Percentiles rank a stretch among this genome's conserved stretches.
Conservation (phyloP, 768 basidiomycete species). For the Lentinula detonsa region DNA sequence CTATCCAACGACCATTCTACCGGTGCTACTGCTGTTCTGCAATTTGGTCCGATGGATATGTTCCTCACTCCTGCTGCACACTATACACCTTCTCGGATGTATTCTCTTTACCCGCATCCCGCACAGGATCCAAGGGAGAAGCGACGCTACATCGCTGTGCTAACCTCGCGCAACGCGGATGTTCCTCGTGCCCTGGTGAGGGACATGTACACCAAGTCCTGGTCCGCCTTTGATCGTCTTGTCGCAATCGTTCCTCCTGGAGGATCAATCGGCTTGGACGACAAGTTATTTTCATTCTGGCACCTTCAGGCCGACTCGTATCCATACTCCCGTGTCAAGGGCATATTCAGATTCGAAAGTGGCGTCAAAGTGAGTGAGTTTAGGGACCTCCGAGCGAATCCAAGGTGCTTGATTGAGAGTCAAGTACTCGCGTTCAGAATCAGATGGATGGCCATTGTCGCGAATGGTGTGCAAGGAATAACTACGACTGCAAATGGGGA, state of each 20-base stretch:
- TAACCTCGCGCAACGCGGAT: slow-evolving; percentile 62
- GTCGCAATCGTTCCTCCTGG: slow-evolving; percentile 89
- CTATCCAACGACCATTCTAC: slow-evolving; percentile 38
- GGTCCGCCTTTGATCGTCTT: slow-evolving; percentile 87
- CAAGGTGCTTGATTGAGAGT: slow-evolving; percentile 78
- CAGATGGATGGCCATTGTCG: slow-evolving; percentile 70
- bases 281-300: slow-evolving; percentile 91
- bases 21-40: slow-evolving; percentile 63
- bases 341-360: slow-evolving; percentile 83
- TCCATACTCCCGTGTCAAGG: slow-evolving; percentile 75
- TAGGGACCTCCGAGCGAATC: slow-evolving; percentile 83
- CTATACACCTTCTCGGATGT: slow-evolving; percentile 69
- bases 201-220: slow-evolving; percentile 90
- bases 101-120: slow-evolving; percentile 74
- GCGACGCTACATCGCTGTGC: slow-evolving; percentile 57
- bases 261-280: slow-evolving; percentile 86
- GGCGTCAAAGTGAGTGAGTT: slow-evolving; percentile 87
- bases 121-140: slow-evolving; percentile 73
- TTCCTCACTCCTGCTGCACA: slow-evolving; percentile 71
- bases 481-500: slow-evolving; percentile 6
- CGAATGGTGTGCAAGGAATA: slow-evolving; percentile 58
- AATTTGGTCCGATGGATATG: slow-evolving; percentile 77
- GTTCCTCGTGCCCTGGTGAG: slow-evolving; percentile 79
- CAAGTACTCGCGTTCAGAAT: slow-evolving; percentile 79
- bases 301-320: slow-evolving; percentile 73